Evolutionary conservation across 805 yeast genomes (phyloP).

Genomic region (Pichia ethanolica): DNA sequence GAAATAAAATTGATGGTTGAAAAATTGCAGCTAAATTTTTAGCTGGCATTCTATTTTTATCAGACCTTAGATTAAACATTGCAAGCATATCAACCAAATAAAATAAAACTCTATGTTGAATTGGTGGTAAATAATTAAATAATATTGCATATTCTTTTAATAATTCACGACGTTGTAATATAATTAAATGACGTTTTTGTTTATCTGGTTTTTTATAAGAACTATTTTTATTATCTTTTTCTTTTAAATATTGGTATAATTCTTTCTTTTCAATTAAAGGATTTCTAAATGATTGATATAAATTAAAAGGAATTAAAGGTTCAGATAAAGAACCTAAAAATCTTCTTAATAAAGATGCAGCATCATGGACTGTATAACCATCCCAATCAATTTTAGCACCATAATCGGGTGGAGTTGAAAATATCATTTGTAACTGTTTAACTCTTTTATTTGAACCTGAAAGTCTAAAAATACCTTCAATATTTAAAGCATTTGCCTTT

Average conservation of each 20-base stretch:
- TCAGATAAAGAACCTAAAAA: conserved; percentile 85
- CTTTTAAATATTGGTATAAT: conserved; percentile 57
- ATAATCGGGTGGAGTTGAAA: conserved; percentile 82
- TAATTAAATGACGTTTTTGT: not conserved
- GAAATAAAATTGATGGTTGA: conserved; percentile 93
- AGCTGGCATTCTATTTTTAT: conserved; percentile 83
- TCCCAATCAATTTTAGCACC: conserved; percentile 89
- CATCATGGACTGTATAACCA: conserved; percentile 93
- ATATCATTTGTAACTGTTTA: conserved; percentile 73
- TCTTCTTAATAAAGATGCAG: conserved; percentile 82
- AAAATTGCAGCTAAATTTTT: conserved; percentile 91
- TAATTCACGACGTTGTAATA: conserved; percentile 60
- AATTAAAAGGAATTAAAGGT: conserved; percentile 74
- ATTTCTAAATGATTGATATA: conserved; percentile 71
- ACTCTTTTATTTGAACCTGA: conserved; percentile 88
- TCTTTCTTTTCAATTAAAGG: conserved; percentile 64
- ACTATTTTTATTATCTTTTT: conserved; percentile 31
- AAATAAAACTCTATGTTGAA: conserved; percentile 73
- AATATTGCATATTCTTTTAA: conserved; percentile 63
- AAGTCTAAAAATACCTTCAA: conserved; percentile 88
- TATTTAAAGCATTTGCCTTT: conserved; percentile 67
- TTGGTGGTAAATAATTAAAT: conserved; percentile 64
- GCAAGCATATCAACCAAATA: conserved; percentile 83
- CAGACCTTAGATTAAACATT: conserved; percentile 72
- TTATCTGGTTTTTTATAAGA: conserved; percentile 10